Percentiles rank a stretch among this genome's conserved stretches.
phyloP scores from a whole-genome alignment of 108 stramenopile genomes.

The Thalassiosira profunda region DNA sequence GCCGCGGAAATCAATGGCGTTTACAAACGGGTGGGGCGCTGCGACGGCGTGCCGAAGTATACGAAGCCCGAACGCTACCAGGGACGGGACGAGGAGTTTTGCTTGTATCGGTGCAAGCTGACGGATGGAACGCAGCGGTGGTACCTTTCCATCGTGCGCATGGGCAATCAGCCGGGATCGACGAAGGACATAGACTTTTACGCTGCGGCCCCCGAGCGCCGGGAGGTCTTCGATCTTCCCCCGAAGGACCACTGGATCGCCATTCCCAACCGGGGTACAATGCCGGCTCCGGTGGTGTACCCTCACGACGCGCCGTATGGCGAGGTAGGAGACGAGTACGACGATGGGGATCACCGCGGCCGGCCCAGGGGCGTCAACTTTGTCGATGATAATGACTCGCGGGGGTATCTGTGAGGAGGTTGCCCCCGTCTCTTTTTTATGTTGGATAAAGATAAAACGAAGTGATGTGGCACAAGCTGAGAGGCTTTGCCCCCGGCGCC shows the following conservation, averaged over 20 bases:
- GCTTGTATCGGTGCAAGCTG: constrained; percentile 82
- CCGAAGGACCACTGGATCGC: constrained; percentile 1
- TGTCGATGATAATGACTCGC: too few relatives aligned
- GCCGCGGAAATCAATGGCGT: constrained; percentile 47
- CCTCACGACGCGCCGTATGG: too few relatives aligned
- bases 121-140: constrained; percentile 87
- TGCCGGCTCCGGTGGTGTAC: background rate
- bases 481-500: too few relatives aligned
- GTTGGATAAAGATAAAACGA: too few relatives aligned
- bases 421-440: too few relatives aligned
- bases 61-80: constrained; percentile 45
- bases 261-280: constrained; percentile 2
- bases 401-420: too few relatives aligned
- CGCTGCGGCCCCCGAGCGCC: constrained; percentile 26
- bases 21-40: constrained; percentile 63
- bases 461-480: too few relatives aligned
- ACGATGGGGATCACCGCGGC: too few relatives aligned
- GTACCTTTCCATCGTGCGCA: constrained; percentile 93
- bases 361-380: too few relatives aligned
- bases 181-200: constrained; percentile 91
- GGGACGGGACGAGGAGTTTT: constrained; percentile 41
- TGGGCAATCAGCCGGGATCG: constrained; percentile 71
- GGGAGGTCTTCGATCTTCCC: background rate
- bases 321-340: too few relatives aligned
- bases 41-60: constrained; percentile 64